Conservation (phyloP, 164 flowering plant genomes). For the Vitis vinifera region DNA sequence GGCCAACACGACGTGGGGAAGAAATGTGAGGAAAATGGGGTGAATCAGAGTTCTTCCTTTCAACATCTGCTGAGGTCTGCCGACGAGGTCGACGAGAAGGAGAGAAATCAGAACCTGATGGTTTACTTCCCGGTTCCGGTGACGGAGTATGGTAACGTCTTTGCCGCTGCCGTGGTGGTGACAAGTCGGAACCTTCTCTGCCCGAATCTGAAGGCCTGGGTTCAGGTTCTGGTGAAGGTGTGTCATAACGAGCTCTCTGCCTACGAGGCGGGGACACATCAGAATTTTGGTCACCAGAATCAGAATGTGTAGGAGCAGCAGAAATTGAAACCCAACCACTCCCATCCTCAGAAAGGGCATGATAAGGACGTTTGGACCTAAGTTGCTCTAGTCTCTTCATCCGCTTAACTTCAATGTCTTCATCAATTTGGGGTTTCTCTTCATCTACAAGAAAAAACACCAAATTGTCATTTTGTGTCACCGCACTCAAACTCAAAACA, state of each 20-base stretch:
- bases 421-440: constrained; percentile 75
- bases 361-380: constrained; percentile 54
- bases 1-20: too few relatives aligned
- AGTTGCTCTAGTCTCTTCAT: constrained; percentile 80
- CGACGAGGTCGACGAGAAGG: constrained; percentile 21
- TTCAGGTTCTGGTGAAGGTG: constrained; percentile 38
- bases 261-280: constrained; percentile 58
- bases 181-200: constrained; percentile 5
- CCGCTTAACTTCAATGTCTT: constrained; percentile 84
- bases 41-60: too few relatives aligned
- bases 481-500: neutral
- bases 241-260: constrained; percentile 31
- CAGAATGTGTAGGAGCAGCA: constrained; percentile 20
- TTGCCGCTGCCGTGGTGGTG: constrained; percentile 1
- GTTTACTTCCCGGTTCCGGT: constrained; percentile 5
- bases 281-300: constrained; percentile 9
- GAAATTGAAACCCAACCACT: constrained; percentile 91
- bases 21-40: too few relatives aligned
- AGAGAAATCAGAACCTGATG: constrained; percentile 26
- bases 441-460: constrained; percentile 37
- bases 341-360: constrained; percentile 85
- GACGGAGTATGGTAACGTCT: neutral
- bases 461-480: neutral
- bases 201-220: neutral
- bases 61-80: neutral